Evolutionary conservation across 805 yeast genomes (phyloP).

Genomic region (Debaryomyces castellii): DNA sequence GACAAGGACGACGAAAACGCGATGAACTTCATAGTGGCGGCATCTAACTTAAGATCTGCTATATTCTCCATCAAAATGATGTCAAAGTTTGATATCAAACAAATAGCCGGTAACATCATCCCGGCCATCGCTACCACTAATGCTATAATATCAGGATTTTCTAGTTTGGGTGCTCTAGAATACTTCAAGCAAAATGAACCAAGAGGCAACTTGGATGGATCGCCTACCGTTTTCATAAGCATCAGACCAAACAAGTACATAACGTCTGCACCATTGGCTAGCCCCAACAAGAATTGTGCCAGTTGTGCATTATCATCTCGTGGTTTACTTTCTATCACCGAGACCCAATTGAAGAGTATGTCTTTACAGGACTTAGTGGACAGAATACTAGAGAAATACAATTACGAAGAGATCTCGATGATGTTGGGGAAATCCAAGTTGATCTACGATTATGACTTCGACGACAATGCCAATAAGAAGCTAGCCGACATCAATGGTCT

Average conservation of each 20-base stretch:
- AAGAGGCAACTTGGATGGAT: slow-evolving; percentile 15
- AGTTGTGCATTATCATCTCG: slow-evolving; percentile 58
- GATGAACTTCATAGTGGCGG: slow-evolving; percentile 79
- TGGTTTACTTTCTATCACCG: slow-evolving; percentile 44
- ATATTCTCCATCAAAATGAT: slow-evolving; percentile 70
- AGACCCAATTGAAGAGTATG: slow-evolving; percentile 20
- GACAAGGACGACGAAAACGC: slow-evolving; percentile 97
- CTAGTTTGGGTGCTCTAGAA: slow-evolving; percentile 69
- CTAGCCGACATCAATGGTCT: slow-evolving; percentile 55
- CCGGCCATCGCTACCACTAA: slow-evolving; percentile 99
- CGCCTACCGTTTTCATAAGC: slow-evolving; percentile 38
- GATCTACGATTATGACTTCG: slow-evolving; percentile 84
- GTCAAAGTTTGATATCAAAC: slow-evolving; percentile 84
- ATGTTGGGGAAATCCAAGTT: slow-evolving; percentile 59
- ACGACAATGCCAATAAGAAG: slow-evolving; percentile 60
- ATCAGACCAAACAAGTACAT: slow-evolving; percentile 60
- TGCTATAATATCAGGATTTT: slow-evolving; percentile 90
- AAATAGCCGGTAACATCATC: slow-evolving; percentile 95
- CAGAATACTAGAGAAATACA: slow-evolving; percentile 46
- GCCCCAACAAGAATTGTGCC: slow-evolving; percentile 71
- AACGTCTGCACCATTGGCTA: slow-evolving; percentile 57
- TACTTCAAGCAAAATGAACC: slow-evolving; percentile 31
- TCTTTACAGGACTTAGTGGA: slow-evolving; percentile 54
- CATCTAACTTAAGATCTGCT: slow-evolving; percentile 74
- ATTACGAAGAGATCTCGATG: slow-evolving; percentile 53